A percentile compares a stretch with the other conserved stretches of the same genome.
phyloP scores from a whole-genome alignment of 345 rosid species.

The Microcos paniculata region DNA sequence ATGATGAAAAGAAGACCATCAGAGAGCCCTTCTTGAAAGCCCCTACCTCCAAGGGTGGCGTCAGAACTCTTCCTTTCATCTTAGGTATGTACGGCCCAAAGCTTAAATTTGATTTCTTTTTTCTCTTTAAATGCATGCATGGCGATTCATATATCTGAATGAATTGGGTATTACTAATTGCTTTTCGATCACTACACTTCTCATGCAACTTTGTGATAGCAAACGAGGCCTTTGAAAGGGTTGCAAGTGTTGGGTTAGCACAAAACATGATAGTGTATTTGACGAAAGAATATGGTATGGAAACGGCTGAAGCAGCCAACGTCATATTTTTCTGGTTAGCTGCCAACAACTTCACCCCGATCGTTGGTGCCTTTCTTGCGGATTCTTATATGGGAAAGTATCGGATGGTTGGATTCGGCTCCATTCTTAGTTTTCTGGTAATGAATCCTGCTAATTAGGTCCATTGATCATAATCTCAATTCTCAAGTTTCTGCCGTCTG shows the following conservation, averaged over 20 bases:
- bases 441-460: no score
- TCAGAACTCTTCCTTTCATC: conserved; percentile 54
- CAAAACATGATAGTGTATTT: conserved; percentile 67
- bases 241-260: conserved; percentile 48
- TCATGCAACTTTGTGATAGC: conserved; percentile 28
- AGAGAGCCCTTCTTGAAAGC: conserved; percentile 33
- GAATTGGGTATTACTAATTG: no score
- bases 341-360: conserved; percentile 51
- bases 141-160: no score
- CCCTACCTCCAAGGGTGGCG: conserved; percentile 36
- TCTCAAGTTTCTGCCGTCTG: background rate
- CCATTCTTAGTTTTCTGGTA: conserved; percentile 49
- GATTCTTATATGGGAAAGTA: conserved; percentile 69
- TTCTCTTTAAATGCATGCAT: no score
- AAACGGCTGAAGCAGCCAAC: conserved; percentile 39
- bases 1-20: conserved; percentile 9
- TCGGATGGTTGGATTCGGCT: conserved; percentile 53
- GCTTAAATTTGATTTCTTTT: no score
- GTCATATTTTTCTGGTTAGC: conserved; percentile 59
- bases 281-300: conserved; percentile 51
- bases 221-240: conserved; percentile 63
- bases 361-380: conserved; percentile 57
- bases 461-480: background rate
- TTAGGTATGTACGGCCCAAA: conserved; percentile 38
- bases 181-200: background rate